Evolutionary conservation across 805 yeast genomes (phyloP).

Genomic region (Saccharomycopsis schoenii): DNA sequence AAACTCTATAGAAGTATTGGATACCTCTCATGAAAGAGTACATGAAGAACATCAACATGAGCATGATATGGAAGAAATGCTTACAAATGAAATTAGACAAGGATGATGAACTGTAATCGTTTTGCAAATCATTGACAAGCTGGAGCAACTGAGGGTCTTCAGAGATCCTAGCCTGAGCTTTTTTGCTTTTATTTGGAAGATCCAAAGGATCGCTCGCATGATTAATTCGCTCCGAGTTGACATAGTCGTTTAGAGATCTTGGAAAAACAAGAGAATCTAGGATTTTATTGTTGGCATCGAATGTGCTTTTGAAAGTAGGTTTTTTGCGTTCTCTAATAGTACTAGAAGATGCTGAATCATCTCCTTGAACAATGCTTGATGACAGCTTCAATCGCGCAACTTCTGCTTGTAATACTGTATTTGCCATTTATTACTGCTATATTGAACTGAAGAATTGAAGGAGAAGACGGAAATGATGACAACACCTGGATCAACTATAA

Average conservation of each 20-base stretch:
- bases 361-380: not conserved
- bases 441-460: not conserved
- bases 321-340: not conserved
- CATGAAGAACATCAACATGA: constrained; percentile 43
- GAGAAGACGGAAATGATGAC: not conserved
- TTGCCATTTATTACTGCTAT: not conserved
- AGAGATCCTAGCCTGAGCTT: not conserved
- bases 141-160: not conserved
- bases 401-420: constrained; percentile 5
- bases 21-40: constrained; percentile 46
- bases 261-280: constrained; percentile 11
- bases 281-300: not conserved
- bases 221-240: not conserved
- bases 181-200: not conserved
- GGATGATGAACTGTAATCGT: not conserved
- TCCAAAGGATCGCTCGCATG: not conserved
- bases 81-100: constrained; percentile 19
- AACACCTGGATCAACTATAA: not conserved
- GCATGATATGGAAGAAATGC: constrained; percentile 36
- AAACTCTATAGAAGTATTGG: constrained; percentile 42
- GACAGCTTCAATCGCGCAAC: not conserved
- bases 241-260: constrained; percentile 6
- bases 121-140: not conserved
- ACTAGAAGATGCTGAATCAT: not conserved
- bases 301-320: not conserved